Evolutionary conservation across 2,329 filamentous ascomycete species (phyloP), one percentile per base, ranked within the genome.

Genomic region (Talaromyces sp.): DNA sequence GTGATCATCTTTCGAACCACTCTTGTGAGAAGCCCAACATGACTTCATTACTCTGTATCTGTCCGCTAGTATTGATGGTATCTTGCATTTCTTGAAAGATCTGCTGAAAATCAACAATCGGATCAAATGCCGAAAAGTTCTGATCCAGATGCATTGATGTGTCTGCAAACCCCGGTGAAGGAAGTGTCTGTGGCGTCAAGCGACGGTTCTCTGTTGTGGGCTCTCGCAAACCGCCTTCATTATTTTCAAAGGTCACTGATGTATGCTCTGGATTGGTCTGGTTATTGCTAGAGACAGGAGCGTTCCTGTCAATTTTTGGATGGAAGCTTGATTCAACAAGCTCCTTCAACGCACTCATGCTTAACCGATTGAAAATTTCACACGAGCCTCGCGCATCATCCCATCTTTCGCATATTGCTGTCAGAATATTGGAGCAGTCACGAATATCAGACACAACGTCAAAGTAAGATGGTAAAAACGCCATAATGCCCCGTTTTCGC

Each of bases 391-490:
- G 62, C 0, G 62, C 62, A 21, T 57, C 64, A 32, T 63, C 60
- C 64, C 65, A 66, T n/a, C 65, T 56, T 52, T 65, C 65, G 38
- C 62, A 63, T 12, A 66, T 66, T 27, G 64, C 65, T 10, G 59
- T 64, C 24, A 66, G n/a, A 5, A 66, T 61, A 43, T 65, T 65
- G 3, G 65, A 65, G 54, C 65, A 66, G n/a, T 63, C 59, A 0
- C 65, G 59, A 12, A 64, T 57, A 21, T 62, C 61, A 6, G 59
- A 60, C n/a, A 65, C 38, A 0, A 64, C 61, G 8, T 59, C 54
- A 3, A 64, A 27, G 5, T 62, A 32, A 3, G 60, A 41, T 1
- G 65, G 65, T 21, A 64, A 46, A 17, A 64, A 57, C 1, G 17
- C 46, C 17, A 35, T 38, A 14, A 57, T 46, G 2, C 55, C 53